Conservation (phyloP, 2,329 filamentous ascomycete genomes). For the Lecanicillium sp. region DNA sequence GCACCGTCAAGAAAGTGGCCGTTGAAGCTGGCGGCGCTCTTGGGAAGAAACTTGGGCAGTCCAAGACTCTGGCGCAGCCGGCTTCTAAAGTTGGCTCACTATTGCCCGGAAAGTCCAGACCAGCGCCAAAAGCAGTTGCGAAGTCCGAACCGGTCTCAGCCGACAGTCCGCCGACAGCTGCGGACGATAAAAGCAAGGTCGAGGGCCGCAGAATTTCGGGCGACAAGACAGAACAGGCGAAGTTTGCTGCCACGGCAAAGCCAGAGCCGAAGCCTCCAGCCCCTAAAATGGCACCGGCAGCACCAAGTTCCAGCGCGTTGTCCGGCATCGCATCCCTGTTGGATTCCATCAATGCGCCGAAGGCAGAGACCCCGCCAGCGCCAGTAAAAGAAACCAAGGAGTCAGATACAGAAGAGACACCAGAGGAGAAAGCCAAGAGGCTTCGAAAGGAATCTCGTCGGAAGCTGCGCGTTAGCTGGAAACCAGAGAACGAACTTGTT, state of each 20-base stretch:
- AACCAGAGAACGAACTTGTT: slow-evolving; percentile 57
- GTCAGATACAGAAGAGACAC: slow-evolving; percentile 52
- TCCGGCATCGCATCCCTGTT: slow-evolving; percentile 49
- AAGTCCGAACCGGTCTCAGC: slow-evolving; percentile 25
- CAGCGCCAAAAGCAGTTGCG: slow-evolving; percentile 30
- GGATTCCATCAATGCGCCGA: slow-evolving; percentile 39
- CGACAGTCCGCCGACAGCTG: slow-evolving; percentile 18
- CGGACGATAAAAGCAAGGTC: slow-evolving; percentile 23
- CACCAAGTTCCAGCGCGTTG: slow-evolving; percentile 24
- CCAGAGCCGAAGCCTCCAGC: slow-evolving; percentile 20
- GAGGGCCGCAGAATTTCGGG: slow-evolving; percentile 3
- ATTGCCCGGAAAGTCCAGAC: slow-evolving; percentile 42
- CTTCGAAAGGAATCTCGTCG: slow-evolving; percentile 65
- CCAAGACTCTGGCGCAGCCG: slow-evolving; percentile 22
- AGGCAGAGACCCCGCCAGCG: slow-evolving; percentile 29
- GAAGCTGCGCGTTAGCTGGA: slow-evolving; percentile 64
- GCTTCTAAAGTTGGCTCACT: slow-evolving; percentile 24
- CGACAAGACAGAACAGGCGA: slow-evolving; percentile 16
- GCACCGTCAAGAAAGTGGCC: slow-evolving; percentile 34
- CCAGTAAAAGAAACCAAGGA: slow-evolving; percentile 44
- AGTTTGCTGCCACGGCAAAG: slow-evolving; percentile 15
- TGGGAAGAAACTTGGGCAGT: slow-evolving; percentile 31
- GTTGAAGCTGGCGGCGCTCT: slow-evolving; percentile 30
- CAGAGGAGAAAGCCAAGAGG: slow-evolving; percentile 59
- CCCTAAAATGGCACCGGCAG: slow-evolving; percentile 19